phyloP scores from a whole-genome alignment of 2,329 filamentous ascomycete species.

The Sphaerulina vaccinii region DNA sequence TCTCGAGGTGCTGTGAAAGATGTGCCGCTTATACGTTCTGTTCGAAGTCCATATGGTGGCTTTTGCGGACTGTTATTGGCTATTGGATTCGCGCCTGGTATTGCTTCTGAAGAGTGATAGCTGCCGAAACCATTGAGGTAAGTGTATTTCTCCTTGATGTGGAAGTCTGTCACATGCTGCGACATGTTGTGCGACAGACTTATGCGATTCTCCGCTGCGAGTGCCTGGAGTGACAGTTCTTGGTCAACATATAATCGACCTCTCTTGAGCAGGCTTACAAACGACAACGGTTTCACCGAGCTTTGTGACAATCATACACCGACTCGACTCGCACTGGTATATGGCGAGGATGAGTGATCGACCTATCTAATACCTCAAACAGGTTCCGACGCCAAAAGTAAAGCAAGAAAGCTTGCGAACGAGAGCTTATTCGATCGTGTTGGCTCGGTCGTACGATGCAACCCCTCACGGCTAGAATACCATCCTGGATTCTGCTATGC shows the following conservation, averaged over 20 bases:
- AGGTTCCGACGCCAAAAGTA: too few species aligned
- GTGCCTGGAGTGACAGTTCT: too few species aligned
- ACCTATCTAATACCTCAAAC: too few species aligned
- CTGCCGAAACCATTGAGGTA: slow-evolving; percentile 76
- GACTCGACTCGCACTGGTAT: too few species aligned
- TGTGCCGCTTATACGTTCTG: slow-evolving; percentile 63
- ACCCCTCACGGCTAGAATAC: neutral
- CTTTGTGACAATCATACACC: neutral
- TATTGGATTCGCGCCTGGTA: slow-evolving; percentile 69
- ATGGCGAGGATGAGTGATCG: too few species aligned
- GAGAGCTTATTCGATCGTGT: neutral
- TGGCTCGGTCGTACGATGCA: neutral
- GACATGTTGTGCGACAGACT: too few species aligned
- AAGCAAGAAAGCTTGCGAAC: neutral
- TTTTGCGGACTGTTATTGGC: slow-evolving; percentile 79
- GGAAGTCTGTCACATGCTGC: slow-evolving; percentile 60
- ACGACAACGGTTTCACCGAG: neutral
- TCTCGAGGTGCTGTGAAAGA: slow-evolving; percentile 57
- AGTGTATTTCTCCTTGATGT: slow-evolving; percentile 63
- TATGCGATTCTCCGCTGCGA: too few species aligned
- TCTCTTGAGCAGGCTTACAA: neutral
- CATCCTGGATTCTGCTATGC: neutral
- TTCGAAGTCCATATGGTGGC: slow-evolving; percentile 71
- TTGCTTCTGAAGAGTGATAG: slow-evolving; percentile 76
- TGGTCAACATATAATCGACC: too few species aligned